Conservation (phyloP, 495 filamentous ascomycete genomes). For the Penicillium simplicissimum region DNA sequence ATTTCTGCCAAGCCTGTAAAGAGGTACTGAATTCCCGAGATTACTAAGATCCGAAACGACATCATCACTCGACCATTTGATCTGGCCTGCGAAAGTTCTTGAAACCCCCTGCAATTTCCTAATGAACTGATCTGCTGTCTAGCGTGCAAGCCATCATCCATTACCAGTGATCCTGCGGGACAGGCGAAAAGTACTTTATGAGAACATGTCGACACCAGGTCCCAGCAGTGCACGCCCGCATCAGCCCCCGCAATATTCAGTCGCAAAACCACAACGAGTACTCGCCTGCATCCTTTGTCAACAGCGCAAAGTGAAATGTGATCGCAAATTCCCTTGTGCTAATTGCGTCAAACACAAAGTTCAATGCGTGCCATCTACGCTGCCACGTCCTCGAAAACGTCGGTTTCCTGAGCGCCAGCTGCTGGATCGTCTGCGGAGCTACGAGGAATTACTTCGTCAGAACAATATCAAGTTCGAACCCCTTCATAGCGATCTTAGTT, state of each 20-base stretch:
- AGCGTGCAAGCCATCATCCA: not conserved
- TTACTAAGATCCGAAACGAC: slow-evolving; percentile 3
- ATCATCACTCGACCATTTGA: not conserved
- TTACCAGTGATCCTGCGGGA: not conserved
- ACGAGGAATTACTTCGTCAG: slow-evolving; percentile 53
- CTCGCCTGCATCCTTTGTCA: slow-evolving; percentile 59
- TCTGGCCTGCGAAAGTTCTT: not conserved
- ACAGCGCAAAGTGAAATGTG: slow-evolving; percentile 60
- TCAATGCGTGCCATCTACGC: slow-evolving; percentile 51
- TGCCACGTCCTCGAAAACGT: slow-evolving; percentile 45
- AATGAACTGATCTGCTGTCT: not conserved
- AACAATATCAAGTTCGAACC: slow-evolving; percentile 55
- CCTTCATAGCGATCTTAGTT: slow-evolving; percentile 36
- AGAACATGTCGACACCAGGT: slow-evolving; percentile 1
- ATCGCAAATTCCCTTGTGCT: slow-evolving; percentile 55
- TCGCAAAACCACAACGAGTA: slow-evolving; percentile 39
- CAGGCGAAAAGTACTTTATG: not conserved
- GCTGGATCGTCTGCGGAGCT: slow-evolving; percentile 51
- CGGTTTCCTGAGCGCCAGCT: slow-evolving; percentile 57
- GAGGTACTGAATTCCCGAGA: too few relatives aligned
- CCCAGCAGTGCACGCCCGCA: not conserved
- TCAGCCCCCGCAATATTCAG: not conserved
- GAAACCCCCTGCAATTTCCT: not conserved
- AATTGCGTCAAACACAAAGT: slow-evolving; percentile 45
- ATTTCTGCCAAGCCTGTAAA: too few relatives aligned